A percentile compares a stretch with the other conserved stretches of the same genome.
phyloP scores from a whole-genome alignment of 2,329 filamentous ascomycete species.

The Raffaelea arxii region DNA sequence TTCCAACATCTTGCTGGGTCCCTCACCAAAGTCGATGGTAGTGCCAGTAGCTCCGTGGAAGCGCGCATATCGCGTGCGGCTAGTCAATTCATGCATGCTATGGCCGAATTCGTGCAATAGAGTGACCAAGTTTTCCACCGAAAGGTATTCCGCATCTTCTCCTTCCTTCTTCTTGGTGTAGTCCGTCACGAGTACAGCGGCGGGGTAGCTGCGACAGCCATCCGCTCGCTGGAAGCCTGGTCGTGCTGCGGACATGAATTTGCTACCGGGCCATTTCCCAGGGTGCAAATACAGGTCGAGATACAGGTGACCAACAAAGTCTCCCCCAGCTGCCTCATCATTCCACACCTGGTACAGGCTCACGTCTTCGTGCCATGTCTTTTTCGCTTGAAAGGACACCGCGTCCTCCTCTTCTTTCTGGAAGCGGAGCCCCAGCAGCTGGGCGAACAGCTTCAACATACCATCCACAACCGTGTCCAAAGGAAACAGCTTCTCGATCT shows the following conservation, averaged over 20 bases:
- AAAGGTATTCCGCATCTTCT: conserved; percentile 63
- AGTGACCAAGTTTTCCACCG: conserved; percentile 73
- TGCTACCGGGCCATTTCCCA: conserved; percentile 68
- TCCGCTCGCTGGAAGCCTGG: conserved; percentile 59
- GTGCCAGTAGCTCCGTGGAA: conserved; percentile 55
- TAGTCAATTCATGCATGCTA: conserved; percentile 57
- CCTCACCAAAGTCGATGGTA: conserved; percentile 59
- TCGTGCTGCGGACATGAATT: conserved; percentile 73
- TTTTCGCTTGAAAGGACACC: conserved; percentile 59
- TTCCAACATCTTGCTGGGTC: conserved; percentile 62
- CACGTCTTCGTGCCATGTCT: conserved; percentile 73
- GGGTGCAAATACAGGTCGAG: conserved; percentile 69
- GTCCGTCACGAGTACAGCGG: conserved; percentile 73
- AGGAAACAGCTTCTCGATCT: conserved; percentile 79
- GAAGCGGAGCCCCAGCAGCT: conserved; percentile 69
- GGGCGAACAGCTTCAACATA: conserved; percentile 76
- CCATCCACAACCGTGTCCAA: conserved; percentile 60
- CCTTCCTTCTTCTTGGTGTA: conserved; percentile 66
- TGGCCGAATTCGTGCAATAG: conserved; percentile 69
- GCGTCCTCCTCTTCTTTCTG: conserved; percentile 59
- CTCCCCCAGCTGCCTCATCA: conserved; percentile 57
- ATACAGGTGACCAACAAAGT: conserved; percentile 73
- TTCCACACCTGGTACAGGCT: conserved; percentile 76
- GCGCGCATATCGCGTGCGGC: conserved; percentile 49
- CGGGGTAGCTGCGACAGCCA: conserved; percentile 63